Evolutionary conservation across 75 land plant genomes (phyloP).

Genomic region (Pseudotsuga menziesii): DNA sequence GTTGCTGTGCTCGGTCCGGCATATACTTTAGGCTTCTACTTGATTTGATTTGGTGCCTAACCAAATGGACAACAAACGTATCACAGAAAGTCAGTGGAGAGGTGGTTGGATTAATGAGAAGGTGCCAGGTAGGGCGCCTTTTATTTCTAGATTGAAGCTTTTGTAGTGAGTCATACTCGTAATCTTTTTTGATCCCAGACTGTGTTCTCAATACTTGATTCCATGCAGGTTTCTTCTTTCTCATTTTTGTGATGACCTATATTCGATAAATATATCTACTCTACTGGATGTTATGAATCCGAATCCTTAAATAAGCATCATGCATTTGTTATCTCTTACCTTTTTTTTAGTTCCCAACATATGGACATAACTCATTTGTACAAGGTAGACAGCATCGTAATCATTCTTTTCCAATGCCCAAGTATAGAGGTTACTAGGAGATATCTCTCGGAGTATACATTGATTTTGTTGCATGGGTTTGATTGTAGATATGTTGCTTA

Average conservation of each 20-base stretch:
- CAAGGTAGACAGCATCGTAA: not conserved
- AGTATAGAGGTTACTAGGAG: not conserved
- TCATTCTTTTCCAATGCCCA: not conserved
- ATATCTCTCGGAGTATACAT: not conserved
- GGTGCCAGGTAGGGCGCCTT: conserved; percentile 11
- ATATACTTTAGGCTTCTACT: too few species aligned
- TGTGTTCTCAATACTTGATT: not conserved
- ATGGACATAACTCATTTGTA: not conserved
- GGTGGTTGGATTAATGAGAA: conserved; percentile 8
- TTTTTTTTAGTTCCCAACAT: not conserved
- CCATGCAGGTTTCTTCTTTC: not conserved
- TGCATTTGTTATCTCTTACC: not conserved
- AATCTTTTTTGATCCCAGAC: conserved; percentile 1
- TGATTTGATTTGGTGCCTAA: too few species aligned
- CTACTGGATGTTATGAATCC: not conserved
- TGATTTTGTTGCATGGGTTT: not conserved
- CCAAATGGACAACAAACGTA: too few species aligned
- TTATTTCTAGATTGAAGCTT: conserved; percentile 4
- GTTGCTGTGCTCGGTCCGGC: too few species aligned
- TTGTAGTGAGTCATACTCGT: conserved; percentile 2
- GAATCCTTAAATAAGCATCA: not conserved
- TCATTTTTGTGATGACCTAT: not conserved
- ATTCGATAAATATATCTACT: not conserved
- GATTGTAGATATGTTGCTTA: not conserved
- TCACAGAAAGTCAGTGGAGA: not conserved